Conservation (phyloP, 139 green algal genomes). For the Chlorokybus atmophyticus region DNA sequence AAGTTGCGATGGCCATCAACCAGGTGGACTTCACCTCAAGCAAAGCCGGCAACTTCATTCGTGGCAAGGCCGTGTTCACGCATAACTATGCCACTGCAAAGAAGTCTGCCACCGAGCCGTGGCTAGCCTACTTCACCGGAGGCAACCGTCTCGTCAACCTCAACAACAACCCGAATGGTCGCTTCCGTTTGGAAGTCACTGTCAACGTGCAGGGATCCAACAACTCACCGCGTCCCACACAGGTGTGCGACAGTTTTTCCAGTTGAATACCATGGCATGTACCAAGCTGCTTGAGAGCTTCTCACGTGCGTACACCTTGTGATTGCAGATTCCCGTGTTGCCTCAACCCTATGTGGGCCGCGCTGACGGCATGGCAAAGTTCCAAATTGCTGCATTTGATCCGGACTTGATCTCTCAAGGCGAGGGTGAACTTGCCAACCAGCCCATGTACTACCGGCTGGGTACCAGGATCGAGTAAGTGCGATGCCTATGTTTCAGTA, state of each 20-base stretch:
- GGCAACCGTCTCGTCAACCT: conserved; percentile 23
- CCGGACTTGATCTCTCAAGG: conserved; percentile 14
- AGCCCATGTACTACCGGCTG: neutral
- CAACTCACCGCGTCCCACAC: conserved; percentile 14
- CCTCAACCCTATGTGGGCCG: conserved; percentile 16
- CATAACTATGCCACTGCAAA: neutral
- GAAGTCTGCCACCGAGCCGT: conserved; percentile 7
- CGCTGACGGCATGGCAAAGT: conserved; percentile 1
- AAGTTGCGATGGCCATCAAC: neutral
- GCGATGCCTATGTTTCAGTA: conserved; percentile 10
- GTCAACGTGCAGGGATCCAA: conserved; percentile 18
- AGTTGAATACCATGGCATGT: too few relatives aligned
- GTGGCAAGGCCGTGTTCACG: neutral
- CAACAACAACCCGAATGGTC: conserved; percentile 26
- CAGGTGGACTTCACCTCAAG: neutral
- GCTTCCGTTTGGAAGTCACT: conserved; percentile 15
- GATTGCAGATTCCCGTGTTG: conserved; percentile 19
- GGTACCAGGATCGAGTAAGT: neutral
- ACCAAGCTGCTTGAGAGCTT: too few relatives aligned
- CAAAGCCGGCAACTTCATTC: neutral
- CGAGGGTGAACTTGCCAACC: neutral
- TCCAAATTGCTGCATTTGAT: conserved; percentile 21
- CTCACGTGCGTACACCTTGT: too few relatives aligned
- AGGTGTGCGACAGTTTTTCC: too few relatives aligned
- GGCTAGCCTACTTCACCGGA: conserved; percentile 23